phyloP scores from a whole-genome alignment of 139 green algal species.

The Chloropicon primus region DNA sequence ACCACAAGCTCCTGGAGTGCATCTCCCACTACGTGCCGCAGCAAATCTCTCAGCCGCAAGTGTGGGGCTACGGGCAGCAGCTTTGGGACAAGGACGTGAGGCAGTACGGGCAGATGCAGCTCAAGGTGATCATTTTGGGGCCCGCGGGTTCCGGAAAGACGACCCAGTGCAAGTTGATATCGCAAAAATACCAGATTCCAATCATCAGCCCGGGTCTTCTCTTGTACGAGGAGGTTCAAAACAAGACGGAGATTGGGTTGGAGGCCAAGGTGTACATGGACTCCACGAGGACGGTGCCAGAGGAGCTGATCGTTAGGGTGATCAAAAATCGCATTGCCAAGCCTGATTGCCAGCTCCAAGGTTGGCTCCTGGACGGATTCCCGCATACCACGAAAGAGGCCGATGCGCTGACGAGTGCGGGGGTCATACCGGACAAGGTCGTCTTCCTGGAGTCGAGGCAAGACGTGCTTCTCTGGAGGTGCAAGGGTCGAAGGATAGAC shows the following conservation, averaged over 20 bases:
- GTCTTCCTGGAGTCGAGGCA: slow-evolving; percentile 44
- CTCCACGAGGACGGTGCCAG: slow-evolving; percentile 44
- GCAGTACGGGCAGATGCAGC: slow-evolving; percentile 34
- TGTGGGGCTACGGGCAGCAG: slow-evolving; percentile 57
- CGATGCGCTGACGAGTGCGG: not conserved
- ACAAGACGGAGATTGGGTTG: slow-evolving; percentile 26
- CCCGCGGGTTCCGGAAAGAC: slow-evolving; percentile 49
- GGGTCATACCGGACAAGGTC: slow-evolving; percentile 22
- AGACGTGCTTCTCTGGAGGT: slow-evolving; percentile 38
- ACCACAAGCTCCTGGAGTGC: slow-evolving; percentile 21
- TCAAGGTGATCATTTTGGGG: slow-evolving; percentile 47
- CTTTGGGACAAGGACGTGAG: slow-evolving; percentile 44
- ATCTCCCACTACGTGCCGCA: slow-evolving; percentile 33
- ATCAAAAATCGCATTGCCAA: slow-evolving; percentile 19
- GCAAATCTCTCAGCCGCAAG: slow-evolving; percentile 31
- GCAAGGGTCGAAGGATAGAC: slow-evolving; percentile 41
- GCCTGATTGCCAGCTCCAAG: slow-evolving; percentile 32
- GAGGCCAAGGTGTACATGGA: slow-evolving; percentile 52
- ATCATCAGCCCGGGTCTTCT: slow-evolving; percentile 45
- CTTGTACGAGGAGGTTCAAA: slow-evolving; percentile 38
- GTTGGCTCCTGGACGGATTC: slow-evolving; percentile 66
- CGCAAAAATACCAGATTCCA: slow-evolving; percentile 25
- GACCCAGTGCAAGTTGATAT: slow-evolving; percentile 29
- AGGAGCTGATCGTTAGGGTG: slow-evolving; percentile 26
- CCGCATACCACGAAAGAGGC: slow-evolving; percentile 40